phyloP scores from a whole-genome alignment of 441 rosid genomes.

The Viola pubescens region DNA sequence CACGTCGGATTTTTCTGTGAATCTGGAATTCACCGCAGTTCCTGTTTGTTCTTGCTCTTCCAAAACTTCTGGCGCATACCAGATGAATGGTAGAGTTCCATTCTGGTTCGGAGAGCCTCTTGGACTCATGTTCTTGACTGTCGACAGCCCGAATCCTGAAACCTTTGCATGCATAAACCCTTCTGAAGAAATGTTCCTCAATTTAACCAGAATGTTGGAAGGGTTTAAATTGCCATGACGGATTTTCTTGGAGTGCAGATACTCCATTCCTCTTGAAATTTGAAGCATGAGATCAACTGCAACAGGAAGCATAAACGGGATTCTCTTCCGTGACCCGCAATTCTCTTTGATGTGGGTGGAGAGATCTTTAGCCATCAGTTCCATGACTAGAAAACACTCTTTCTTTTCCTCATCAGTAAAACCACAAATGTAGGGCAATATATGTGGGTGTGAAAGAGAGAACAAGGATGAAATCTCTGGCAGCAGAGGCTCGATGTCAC shows the following conservation, averaged over 20 bases:
- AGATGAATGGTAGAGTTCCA: slow-evolving; percentile 43
- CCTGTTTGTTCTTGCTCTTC: slow-evolving; percentile 49
- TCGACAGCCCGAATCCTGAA: slow-evolving; percentile 65
- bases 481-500: slow-evolving; percentile 42
- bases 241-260: slow-evolving; percentile 63
- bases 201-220: slow-evolving; percentile 51
- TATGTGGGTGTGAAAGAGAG: slow-evolving; percentile 72
- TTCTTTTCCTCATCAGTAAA: slow-evolving; percentile 78
- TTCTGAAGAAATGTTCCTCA: slow-evolving; percentile 40
- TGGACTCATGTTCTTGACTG: slow-evolving; percentile 26
- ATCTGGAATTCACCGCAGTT: slow-evolving; percentile 27
- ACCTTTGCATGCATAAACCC: slow-evolving; percentile 69
- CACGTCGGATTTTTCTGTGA: slow-evolving; percentile 70
- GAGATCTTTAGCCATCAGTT: slow-evolving; percentile 71
- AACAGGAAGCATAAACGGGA: slow-evolving; percentile 57
- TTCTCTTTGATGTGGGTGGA: slow-evolving; percentile 63
- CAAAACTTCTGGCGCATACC: slow-evolving; percentile 87
- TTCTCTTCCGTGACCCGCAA: slow-evolving; percentile 58
- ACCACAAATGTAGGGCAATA: slow-evolving; percentile 57
- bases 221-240: slow-evolving; percentile 77
- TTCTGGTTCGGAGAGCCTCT: slow-evolving; percentile 28
- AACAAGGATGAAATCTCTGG: slow-evolving; percentile 52
- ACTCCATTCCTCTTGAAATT: slow-evolving; percentile 91
- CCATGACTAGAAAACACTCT: slow-evolving; percentile 66
- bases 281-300: slow-evolving; percentile 83